phyloP scores from a whole-genome alignment of 306 rosid genomes.

The Argentina anserina region DNA sequence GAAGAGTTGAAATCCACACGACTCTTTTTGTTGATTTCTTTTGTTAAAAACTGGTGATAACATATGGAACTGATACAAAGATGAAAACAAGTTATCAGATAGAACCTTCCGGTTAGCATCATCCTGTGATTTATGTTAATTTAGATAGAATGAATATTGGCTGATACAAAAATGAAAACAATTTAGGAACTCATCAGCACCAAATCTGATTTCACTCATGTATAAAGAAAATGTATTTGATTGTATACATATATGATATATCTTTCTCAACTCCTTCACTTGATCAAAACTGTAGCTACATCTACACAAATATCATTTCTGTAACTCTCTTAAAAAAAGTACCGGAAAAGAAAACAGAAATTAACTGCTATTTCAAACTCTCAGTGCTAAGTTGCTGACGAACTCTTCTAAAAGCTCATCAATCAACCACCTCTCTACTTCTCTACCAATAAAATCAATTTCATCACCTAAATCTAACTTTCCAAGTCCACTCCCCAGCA shows the following conservation, averaged over 20 bases:
- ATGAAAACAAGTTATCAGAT: not conserved
- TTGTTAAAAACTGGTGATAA: not conserved
- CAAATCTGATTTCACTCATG: constrained; percentile 24
- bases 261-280: constrained; percentile 29
- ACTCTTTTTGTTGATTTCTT: not conserved
- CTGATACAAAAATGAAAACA: not conserved
- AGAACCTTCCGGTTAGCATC: not conserved
- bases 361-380: constrained; percentile 29
- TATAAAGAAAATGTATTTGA: constrained; percentile 33
- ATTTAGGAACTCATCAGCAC: not conserved
- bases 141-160: no score
- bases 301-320: constrained; percentile 19
- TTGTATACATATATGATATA: constrained; percentile 32
- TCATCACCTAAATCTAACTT: constrained; percentile 63
- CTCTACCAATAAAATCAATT: constrained; percentile 50
- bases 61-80: not conserved
- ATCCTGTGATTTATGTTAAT: not conserved
- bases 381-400: constrained; percentile 28
- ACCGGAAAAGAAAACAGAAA: not conserved
- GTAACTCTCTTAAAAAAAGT: not conserved
- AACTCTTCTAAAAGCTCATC: constrained; percentile 66
- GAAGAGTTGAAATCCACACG: not conserved
- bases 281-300: constrained; percentile 36
- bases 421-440: constrained; percentile 54
- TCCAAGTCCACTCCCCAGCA: constrained; percentile 47